Evolutionary conservation across 257 asterid genomes (phyloP).

Genomic region (Jaltomata sinuosa): DNA sequence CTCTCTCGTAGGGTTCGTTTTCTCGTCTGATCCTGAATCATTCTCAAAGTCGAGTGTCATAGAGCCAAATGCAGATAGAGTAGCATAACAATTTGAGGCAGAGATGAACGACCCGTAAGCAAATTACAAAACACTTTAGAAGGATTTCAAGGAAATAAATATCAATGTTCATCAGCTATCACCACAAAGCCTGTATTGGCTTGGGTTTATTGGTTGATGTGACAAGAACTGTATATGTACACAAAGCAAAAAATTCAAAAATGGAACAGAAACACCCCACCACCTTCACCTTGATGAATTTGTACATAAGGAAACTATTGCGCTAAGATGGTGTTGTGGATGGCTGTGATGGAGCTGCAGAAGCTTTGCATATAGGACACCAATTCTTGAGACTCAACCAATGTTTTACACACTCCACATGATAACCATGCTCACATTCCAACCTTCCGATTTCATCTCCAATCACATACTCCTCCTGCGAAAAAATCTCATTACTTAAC

Average conservation of each 20-base stretch:
- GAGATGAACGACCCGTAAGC: neutral
- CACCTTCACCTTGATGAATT: neutral
- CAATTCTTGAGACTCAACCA: constrained; percentile 83
- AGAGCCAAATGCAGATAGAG: too few relatives aligned
- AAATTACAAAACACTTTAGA: neutral
- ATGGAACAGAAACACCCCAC: neutral
- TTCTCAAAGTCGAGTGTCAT: too few relatives aligned
- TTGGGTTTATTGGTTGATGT: neutral
- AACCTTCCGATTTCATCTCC: constrained; percentile 71
- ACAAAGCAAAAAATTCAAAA: neutral
- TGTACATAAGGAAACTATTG: neutral
- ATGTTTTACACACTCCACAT: constrained; percentile 45
- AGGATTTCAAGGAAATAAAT: neutral
- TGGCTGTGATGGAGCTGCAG: constrained; percentile 23
- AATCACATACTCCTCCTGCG: constrained; percentile 65
- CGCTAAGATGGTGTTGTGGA: constrained; percentile 2
- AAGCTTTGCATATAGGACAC: constrained; percentile 92
- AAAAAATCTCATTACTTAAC: neutral
- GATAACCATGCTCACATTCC: constrained; percentile 72
- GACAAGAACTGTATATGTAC: neutral
- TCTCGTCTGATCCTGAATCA: too few relatives aligned
- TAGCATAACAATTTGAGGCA: neutral
- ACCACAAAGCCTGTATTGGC: neutral
- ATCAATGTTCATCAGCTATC: neutral
- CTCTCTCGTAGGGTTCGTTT: too few relatives aligned